Base-by-base conservation (phyloP, 306 rosid species). In the Canavalia ensiformis region DNA sequence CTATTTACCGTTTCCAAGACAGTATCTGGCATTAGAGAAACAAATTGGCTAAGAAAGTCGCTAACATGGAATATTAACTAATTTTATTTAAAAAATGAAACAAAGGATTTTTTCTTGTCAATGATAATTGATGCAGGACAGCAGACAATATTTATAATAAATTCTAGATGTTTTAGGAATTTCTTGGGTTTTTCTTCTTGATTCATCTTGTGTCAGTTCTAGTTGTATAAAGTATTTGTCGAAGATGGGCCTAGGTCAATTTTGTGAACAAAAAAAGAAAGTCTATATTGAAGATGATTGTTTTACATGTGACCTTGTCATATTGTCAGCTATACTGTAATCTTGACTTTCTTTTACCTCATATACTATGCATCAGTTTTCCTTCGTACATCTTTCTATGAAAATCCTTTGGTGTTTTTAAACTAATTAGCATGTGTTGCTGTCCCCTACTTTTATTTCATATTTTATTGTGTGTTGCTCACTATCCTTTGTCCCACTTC, bases 151-250 rank as follows among this genome's bases (percentile, higher is more conserved):
- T 57, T n/a, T 63, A 42, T 41, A 25, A 47, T 10, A 47, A 39
- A 65, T 7, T 52, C 2, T 54, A 29, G 31, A 45, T 30, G 25
- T 63, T 25, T 58, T 37, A 56, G 60, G 63, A 34, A 39, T 60
- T 70, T 33, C 12, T 84, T 84, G 33, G 50, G 52, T 73, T 67
- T 73, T 54, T 42, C 72, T 66, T 69, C 74, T 78, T 68, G 50
- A 78, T 74, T 68, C 56, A 58, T 10, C 60, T 39, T 5, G 0
- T n/a, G 30, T 58, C 77, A 39, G 73, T 45, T 70, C 34, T 74
- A 28, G 62, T 30, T 71, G 76, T 63, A 37, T 68, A 62, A 54
- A 59, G 74, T 34, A 50, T 52, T 72, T 42, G 25, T 18, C 25
- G 25, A 18, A 18, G 25, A 18, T 18, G 25, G 25, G 25, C 25